Conservation (phyloP, 352 stramenopile species). For the Phytophthora rubi region DNA sequence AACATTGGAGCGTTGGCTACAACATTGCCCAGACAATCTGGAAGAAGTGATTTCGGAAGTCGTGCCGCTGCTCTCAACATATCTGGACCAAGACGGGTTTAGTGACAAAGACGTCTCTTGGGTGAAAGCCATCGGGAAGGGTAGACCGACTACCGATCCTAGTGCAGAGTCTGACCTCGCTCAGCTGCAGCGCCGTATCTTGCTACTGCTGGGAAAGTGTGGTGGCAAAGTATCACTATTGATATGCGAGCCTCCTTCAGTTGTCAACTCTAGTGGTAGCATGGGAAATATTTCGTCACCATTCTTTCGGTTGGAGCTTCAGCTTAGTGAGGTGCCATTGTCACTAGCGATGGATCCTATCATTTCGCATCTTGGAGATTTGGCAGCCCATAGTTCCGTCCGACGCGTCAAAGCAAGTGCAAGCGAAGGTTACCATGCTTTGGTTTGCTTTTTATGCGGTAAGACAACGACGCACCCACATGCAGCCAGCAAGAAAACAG, state of each 20-base stretch:
- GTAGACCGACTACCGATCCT: constrained; percentile 12
- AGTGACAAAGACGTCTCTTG: constrained; percentile 9
- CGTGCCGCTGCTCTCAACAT: constrained; percentile 56
- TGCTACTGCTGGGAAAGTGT: constrained; percentile 64
- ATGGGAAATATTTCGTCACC: constrained; percentile 33
- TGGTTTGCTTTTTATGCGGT: constrained; percentile 74
- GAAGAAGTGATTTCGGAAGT: constrained; percentile 44
- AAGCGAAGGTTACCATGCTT: constrained; percentile 73
- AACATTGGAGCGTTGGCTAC: constrained; percentile 67
- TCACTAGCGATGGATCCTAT: constrained; percentile 56
- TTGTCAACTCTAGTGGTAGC: constrained; percentile 11
- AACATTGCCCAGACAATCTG: constrained; percentile 31
- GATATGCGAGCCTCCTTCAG: constrained; percentile 45
- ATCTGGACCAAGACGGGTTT: constrained; percentile 54
- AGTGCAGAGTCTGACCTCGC: constrained; percentile 38
- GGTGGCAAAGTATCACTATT: constrained; percentile 53
- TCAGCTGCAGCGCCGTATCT: constrained; percentile 65
- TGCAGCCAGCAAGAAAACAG: constrained; percentile 61
- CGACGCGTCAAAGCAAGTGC: constrained; percentile 65
- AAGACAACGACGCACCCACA: constrained; percentile 74
- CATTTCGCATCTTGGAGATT: constrained; percentile 54
- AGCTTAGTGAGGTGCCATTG: constrained; percentile 48
- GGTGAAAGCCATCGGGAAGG: constrained; percentile 14
- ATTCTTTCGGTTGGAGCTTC: constrained; percentile 51
- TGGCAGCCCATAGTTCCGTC: constrained; percentile 61